A percentile compares a stretch with the other conserved stretches of the same genome.
Evolutionary conservation across 192 early-diverging fungal genomes (phyloP).

Genomic region (Lobosporangium transversale): DNA sequence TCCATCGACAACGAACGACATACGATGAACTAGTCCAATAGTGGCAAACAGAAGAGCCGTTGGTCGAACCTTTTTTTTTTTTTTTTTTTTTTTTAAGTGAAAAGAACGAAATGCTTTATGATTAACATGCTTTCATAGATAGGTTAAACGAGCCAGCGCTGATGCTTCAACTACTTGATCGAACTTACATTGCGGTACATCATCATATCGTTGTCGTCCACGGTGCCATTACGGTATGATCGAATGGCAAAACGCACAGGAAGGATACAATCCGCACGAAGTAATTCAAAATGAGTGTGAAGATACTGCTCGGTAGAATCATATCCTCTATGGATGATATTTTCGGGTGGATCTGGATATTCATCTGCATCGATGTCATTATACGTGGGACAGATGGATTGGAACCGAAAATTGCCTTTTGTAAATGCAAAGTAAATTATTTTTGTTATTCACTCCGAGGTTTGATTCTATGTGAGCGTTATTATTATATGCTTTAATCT

Average conservation of each 20-base stretch:
- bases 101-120: not conserved
- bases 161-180: not conserved
- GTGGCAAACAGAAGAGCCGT: slow-evolving; percentile 55
- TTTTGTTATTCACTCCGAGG: too few species aligned
- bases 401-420: slow-evolving; percentile 39
- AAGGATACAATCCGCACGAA: slow-evolving; percentile 63
- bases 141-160: not conserved
- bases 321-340: slow-evolving; percentile 53
- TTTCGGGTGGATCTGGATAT: slow-evolving; percentile 58
- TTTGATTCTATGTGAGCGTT: too few species aligned
- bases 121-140: too few species aligned
- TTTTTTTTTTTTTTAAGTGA: not conserved
- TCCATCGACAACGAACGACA: slow-evolving; percentile 57
- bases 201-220: slow-evolving; percentile 38
- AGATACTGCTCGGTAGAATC: slow-evolving; percentile 60
- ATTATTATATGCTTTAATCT: not conserved
- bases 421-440: not conserved
- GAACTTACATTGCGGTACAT: slow-evolving; percentile 31
- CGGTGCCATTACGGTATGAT: slow-evolving; percentile 18
- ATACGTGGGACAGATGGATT: slow-evolving; percentile 19
- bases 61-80: slow-evolving; percentile 50
- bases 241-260: slow-evolving; percentile 60
- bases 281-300: slow-evolving; percentile 59
- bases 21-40: slow-evolving; percentile 55
- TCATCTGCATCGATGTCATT: slow-evolving; percentile 28